A percentile compares a stretch with the other conserved stretches of the same genome.
These are phyloP conservation scores for Teunomyces barrocoloradensis DNA, from an alignment of 805 yeast genomes.

Conservation along the genomic window DNA sequence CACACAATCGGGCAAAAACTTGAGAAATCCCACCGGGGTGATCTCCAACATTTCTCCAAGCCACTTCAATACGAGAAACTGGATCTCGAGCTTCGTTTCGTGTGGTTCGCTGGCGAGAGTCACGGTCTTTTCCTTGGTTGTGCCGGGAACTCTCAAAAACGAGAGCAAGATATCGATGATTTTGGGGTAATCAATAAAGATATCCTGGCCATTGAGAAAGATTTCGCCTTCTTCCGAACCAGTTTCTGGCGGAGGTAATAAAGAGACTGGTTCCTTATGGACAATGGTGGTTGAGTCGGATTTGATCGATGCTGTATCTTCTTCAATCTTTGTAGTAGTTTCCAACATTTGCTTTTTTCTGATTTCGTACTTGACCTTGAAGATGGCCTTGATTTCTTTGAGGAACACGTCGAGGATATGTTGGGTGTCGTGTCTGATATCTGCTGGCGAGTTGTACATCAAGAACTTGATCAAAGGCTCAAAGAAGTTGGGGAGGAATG, in stretches of 20 bases:
- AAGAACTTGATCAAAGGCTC: conserved; percentile 80
- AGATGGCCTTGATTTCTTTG: conserved; percentile 76
- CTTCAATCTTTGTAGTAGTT: conserved; percentile 11
- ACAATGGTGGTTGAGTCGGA: conserved; percentile 26
- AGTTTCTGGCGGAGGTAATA: conserved; percentile 29
- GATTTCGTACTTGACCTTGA: conserved; percentile 60
- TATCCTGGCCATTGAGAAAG: conserved; percentile 60
- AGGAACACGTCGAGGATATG: conserved; percentile 70
- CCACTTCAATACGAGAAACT: conserved; percentile 80
- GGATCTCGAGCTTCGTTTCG: conserved; percentile 55
- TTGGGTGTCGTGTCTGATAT: conserved; percentile 83
- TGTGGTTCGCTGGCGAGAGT: conserved; percentile 36
- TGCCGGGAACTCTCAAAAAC: conserved; percentile 60
- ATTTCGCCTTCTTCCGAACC: conserved; percentile 20
- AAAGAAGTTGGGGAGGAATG: conserved; percentile 84
- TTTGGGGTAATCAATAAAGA: conserved; percentile 73
- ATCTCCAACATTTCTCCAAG: conserved; percentile 66
- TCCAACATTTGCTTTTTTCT: conserved; percentile 24
- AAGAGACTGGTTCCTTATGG: conserved; percentile 5
- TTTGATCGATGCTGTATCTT: conserved; percentile 21
- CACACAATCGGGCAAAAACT: conserved; percentile 71
- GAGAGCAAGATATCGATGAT: conserved; percentile 80
- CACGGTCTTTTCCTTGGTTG: conserved; percentile 16
- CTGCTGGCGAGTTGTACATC: conserved; percentile 74
- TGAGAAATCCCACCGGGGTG: conserved; percentile 72